A percentile compares a stretch with the other conserved stretches of the same genome.
Conservation (phyloP, 2,329 filamentous ascomycete species). For the Cladosporium sp. region DNA sequence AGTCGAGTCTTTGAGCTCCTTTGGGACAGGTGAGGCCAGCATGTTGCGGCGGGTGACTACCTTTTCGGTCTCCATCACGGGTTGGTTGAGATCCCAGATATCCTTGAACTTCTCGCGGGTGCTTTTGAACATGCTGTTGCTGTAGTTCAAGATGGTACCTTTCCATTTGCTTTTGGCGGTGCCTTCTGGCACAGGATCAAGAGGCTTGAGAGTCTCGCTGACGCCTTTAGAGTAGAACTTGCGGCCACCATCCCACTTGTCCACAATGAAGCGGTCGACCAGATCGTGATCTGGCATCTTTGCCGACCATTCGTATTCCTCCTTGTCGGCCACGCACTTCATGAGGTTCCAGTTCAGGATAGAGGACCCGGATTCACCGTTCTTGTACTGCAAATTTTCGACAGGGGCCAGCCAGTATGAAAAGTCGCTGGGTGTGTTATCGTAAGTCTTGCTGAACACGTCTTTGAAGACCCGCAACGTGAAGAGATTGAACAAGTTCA, state of each 20-base stretch:
- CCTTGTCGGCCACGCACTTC: slow-evolving; percentile 33
- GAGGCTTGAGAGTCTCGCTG: slow-evolving; percentile 53
- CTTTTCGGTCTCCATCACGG: slow-evolving; percentile 72
- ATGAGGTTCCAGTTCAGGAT: slow-evolving; percentile 61
- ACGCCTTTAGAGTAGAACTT: slow-evolving; percentile 52
- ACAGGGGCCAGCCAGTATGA: slow-evolving; percentile 79
- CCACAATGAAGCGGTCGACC: slow-evolving; percentile 51
- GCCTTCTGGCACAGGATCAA: slow-evolving; percentile 60
- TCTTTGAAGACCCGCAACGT: slow-evolving; percentile 75
- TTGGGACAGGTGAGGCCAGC: slow-evolving; percentile 62
- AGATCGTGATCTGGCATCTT: slow-evolving; percentile 38
- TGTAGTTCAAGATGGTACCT: slow-evolving; percentile 76
- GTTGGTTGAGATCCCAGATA: slow-evolving; percentile 64
- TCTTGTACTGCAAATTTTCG: slow-evolving; percentile 7
- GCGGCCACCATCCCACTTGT: slow-evolving; percentile 53
- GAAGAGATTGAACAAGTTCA: slow-evolving; percentile 63
- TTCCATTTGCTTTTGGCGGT: slow-evolving; percentile 41
- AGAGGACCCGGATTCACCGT: not conserved
- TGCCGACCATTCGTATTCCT: slow-evolving; percentile 44
- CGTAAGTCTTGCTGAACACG: slow-evolving; percentile 84
- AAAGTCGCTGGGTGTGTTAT: slow-evolving; percentile 58
- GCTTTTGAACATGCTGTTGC: slow-evolving; percentile 68
- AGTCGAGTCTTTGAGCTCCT: slow-evolving; percentile 50
- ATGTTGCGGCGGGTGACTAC: slow-evolving; percentile 78
- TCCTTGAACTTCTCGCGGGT: slow-evolving; percentile 45